Evolutionary conservation across 768 basidiomycete species (phyloP).

Genomic region (Leucosporidium scottii): DNA sequence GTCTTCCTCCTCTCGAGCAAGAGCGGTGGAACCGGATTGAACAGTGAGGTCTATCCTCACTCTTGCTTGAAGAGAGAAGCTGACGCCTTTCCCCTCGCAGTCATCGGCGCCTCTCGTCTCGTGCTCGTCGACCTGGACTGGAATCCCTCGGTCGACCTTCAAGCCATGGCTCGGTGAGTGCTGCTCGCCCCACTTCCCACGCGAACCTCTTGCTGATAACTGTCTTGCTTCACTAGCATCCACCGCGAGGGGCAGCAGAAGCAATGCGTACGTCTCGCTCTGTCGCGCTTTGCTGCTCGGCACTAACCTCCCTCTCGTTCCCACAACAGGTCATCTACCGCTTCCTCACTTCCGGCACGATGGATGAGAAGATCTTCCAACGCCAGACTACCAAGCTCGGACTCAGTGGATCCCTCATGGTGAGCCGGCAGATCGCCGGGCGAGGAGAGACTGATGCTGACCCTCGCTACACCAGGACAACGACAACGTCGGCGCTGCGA

Average conservation of each 20-base stretch:
- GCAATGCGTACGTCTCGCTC: slow-evolving; percentile 60
- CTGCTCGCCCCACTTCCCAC: slow-evolving; percentile 10
- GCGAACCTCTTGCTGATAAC: neutral
- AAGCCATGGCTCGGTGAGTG: slow-evolving; percentile 77
- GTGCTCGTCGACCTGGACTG: slow-evolving; percentile 85
- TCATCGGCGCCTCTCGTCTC: slow-evolving; percentile 81
- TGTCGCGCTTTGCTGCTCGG: slow-evolving; percentile 38
- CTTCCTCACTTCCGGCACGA: slow-evolving; percentile 75
- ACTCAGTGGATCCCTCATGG: slow-evolving; percentile 57
- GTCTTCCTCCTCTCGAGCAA: slow-evolving; percentile 90
- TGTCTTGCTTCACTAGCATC: slow-evolving; percentile 10
- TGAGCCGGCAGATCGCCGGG: too few species aligned
- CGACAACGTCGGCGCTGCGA: slow-evolving; percentile 50
- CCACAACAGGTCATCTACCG: slow-evolving; percentile 50
- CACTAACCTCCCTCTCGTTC: neutral
- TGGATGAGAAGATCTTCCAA: slow-evolving; percentile 84
- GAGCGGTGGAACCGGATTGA: slow-evolving; percentile 90
- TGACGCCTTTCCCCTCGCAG: neutral
- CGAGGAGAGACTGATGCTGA: too few species aligned
- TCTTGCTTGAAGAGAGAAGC: neutral
- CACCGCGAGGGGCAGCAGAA: slow-evolving; percentile 85
- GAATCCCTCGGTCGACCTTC: slow-evolving; percentile 84
- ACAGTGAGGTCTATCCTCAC: slow-evolving; percentile 45
- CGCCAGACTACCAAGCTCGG: slow-evolving; percentile 91
- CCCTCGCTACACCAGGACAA: neutral